Evolutionary conservation across 176 grass and related monocot genomes (phyloP), one percentile per base, ranked within the genome.

Genomic region (Oryza officinalis): DNA sequence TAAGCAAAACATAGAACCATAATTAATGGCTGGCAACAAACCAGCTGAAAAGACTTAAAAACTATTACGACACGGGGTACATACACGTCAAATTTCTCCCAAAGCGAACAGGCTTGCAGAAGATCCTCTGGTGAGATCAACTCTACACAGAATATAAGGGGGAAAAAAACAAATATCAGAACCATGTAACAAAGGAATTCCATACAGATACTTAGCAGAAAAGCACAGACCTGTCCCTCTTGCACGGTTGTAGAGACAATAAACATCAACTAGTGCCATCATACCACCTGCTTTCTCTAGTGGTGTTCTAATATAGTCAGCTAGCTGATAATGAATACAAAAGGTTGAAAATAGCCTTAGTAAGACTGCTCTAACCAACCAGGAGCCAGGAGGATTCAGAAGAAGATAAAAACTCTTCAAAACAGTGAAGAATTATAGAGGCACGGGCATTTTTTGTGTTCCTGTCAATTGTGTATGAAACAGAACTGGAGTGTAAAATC

Each of bases 1-100:
- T 89, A 85, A 97, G 81, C 75, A 81, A 84, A 86, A 91, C 66
- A 87, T 90, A 80, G 80, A 87, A 80, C 18, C 47, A 77, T 82
- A 78, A 84, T 79, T 72, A 89, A 87, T 87, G 37, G 84, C 80
- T 87, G 83, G 80, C 25, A 26, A 84, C 15, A 67, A 83, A 76
- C 74, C 83, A 92, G 83, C 88, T 83, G 45, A 81, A 78, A 86
- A 84, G 26, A 70, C 71, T 57, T 22, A 8, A 57, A 23, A 61
- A 25, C 2, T n/a, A 61, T 61, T 72, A 84, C 67, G 82, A 80
- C 63, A 77, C 17, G 75, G 22, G 76, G 78, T 90, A 89, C 93
- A 69, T 99, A 99, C 97, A 99, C 97, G 75, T 96, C 97, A 90
- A 99, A 93, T 99, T 99, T 99, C 84, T 99, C 91, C 97, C 97